These are phyloP conservation scores for Jacaranda copaia DNA, from an alignment of 257 asterid genomes.

Conservation along the genomic window DNA sequence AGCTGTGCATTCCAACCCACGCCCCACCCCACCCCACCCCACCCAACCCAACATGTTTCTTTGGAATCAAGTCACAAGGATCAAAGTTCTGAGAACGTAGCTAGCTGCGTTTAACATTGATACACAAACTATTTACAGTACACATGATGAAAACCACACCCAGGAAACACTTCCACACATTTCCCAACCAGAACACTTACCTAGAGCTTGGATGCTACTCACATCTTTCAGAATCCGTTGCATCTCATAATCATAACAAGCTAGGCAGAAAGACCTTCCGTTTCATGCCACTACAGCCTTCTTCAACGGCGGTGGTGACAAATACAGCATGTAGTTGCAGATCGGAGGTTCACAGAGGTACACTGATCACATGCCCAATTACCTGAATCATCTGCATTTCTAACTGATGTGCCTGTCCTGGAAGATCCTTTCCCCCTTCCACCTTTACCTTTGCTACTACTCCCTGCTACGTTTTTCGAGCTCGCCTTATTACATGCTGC, in stretches of 20 bases:
- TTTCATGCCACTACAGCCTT: background rate
- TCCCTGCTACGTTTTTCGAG: conserved; percentile 62
- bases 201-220: conserved; percentile 15
- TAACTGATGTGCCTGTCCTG: conserved; percentile 48
- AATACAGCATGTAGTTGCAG: conserved; percentile 56
- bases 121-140: conserved; percentile 48
- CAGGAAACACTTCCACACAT: conserved; percentile 6
- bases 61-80: conserved; percentile 32
- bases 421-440: conserved; percentile 69
- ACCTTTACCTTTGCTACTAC: conserved; percentile 73
- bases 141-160: conserved; percentile 33
- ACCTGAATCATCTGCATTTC: conserved; percentile 61
- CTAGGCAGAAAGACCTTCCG: conserved; percentile 1
- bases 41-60: too few species aligned
- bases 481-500: conserved; percentile 54
- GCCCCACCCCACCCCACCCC: too few species aligned
- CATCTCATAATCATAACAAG: background rate
- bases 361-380: conserved; percentile 75
- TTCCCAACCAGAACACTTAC: conserved; percentile 27
- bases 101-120: conserved; percentile 32
- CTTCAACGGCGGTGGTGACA: conserved; percentile 61
- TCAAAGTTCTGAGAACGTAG: conserved; percentile 21
- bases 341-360: conserved; percentile 52
- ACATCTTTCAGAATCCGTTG: conserved; percentile 11
- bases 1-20: too few species aligned